phyloP scores from a whole-genome alignment of 2,329 filamentous ascomycete species.

The Tolypocladium album region DNA sequence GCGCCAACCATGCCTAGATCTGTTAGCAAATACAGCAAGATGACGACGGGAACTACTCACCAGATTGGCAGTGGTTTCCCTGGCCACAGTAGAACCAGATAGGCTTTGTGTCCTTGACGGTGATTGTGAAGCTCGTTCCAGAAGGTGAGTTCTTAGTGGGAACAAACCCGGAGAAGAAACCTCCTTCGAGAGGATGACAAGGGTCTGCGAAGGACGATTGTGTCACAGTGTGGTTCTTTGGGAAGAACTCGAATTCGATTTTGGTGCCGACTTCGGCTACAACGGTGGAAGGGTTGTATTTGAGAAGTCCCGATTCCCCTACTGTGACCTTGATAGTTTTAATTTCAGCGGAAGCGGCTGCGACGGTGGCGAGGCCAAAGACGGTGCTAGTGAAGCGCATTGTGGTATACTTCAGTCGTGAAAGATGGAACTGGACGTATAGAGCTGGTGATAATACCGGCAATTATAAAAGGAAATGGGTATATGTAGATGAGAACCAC shows the following conservation, averaged over 20 bases:
- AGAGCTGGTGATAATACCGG: not conserved
- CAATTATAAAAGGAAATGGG: not conserved
- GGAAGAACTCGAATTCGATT: not conserved
- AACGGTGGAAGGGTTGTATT: not conserved
- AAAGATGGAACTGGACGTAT: not conserved
- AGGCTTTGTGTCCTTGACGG: conserved; percentile 31
- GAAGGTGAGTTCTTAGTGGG: conserved; percentile 8
- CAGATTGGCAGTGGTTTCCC: conserved; percentile 48
- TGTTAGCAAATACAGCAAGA: not conserved
- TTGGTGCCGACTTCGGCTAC: not conserved
- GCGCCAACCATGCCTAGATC: not conserved
- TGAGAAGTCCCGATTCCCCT: not conserved
- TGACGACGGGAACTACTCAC: conserved; percentile 25
- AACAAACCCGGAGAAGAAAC: conserved; percentile 24
- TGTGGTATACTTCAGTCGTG: not conserved
- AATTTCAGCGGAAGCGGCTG: not conserved
- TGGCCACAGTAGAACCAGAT: conserved; percentile 49
- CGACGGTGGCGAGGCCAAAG: not conserved
- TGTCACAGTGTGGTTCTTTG: not conserved
- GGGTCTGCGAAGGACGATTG: not conserved
- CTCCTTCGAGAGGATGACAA: not conserved
- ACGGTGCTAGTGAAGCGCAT: not conserved
- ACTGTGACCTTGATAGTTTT: not conserved
- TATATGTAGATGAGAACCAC: not conserved
- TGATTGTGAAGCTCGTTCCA: conserved; percentile 9